phyloP scores from a whole-genome alignment of 2,329 filamentous ascomycete species.

The Colletotrichum tanaceti region DNA sequence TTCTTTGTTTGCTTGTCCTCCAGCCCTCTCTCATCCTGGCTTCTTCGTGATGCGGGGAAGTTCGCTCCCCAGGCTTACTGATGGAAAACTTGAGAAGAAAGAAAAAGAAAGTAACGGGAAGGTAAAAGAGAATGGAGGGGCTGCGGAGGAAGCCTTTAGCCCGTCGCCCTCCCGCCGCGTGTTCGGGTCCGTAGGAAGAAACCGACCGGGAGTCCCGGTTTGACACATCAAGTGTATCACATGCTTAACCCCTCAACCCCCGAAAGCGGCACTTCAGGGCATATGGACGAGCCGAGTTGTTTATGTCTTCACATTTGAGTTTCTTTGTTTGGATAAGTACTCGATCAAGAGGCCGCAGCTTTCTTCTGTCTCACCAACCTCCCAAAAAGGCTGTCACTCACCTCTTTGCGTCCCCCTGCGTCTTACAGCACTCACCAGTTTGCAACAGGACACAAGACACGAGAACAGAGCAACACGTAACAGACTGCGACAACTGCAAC shows the following conservation, averaged over 20 bases:
- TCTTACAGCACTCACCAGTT: not conserved
- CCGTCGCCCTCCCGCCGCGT: not conserved
- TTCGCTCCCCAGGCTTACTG: not conserved
- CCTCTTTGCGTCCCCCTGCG: not conserved
- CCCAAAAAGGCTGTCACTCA: not conserved
- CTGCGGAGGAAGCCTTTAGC: not conserved
- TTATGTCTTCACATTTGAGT: constrained; percentile 9
- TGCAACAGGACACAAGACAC: not conserved
- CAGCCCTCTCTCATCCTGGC: not conserved
- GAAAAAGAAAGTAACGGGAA: too few relatives aligned
- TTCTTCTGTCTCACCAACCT: not conserved
- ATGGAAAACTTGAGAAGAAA: not conserved
- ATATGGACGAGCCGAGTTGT: constrained; percentile 12
- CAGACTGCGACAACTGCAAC: not conserved
- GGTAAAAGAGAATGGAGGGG: too few relatives aligned
- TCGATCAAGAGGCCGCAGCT: not conserved
- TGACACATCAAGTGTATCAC: constrained; percentile 38
- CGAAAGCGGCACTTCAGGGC: constrained; percentile 7
- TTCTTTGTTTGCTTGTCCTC: not conserved
- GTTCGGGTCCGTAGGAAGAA: constrained; percentile 30
- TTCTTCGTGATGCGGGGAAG: not conserved
- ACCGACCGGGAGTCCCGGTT: constrained; percentile 8
- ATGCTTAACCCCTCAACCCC: too few relatives aligned
- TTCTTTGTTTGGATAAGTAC: constrained; percentile 12
- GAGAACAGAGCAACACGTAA: not conserved